phyloP scores from a whole-genome alignment of 257 asterid genomes.

The Nicotiana tomentosiformis region DNA sequence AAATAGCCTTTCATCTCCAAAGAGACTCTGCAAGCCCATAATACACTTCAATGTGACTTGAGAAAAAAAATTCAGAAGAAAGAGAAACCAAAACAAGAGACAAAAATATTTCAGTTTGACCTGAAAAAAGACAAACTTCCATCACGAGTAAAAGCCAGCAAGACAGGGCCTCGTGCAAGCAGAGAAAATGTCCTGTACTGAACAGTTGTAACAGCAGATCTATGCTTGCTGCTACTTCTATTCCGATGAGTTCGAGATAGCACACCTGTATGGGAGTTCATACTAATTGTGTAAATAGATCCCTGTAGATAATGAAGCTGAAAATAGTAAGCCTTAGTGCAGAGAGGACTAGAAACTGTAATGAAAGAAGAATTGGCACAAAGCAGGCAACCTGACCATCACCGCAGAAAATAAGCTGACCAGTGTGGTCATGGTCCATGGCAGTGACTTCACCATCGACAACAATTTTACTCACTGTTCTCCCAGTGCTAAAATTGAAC shows the following conservation, averaged over 20 bases:
- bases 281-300: constrained; percentile 61
- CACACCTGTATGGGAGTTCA: constrained; percentile 75
- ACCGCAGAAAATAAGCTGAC: constrained; percentile 92
- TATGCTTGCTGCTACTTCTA: constrained; percentile 57
- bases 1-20: constrained; percentile 85
- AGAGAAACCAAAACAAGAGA: background rate
- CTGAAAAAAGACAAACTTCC: constrained; percentile 95
- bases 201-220: constrained; percentile 76
- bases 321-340: constrained; percentile 8
- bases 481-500: constrained; percentile 94
- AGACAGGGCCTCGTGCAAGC: constrained; percentile 91
- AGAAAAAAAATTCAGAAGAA: constrained; percentile 6
- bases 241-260: constrained; percentile 81
- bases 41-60: constrained; percentile 10
- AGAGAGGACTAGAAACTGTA: constrained; percentile 4
- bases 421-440: constrained; percentile 97
- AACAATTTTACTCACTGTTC: constrained; percentile 55
- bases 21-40: constrained; percentile 50
- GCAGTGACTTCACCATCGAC: constrained; percentile 90
- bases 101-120: constrained; percentile 30
- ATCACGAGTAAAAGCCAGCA: constrained; percentile 72
- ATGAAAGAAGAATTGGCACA: constrained; percentile 1
- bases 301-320: constrained; percentile 53
- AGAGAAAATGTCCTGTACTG: constrained; percentile 86
- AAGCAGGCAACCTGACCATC: constrained; percentile 68